phyloP scores from a whole-genome alignment of 306 rosid species.

The Cucumis hystrix region DNA sequence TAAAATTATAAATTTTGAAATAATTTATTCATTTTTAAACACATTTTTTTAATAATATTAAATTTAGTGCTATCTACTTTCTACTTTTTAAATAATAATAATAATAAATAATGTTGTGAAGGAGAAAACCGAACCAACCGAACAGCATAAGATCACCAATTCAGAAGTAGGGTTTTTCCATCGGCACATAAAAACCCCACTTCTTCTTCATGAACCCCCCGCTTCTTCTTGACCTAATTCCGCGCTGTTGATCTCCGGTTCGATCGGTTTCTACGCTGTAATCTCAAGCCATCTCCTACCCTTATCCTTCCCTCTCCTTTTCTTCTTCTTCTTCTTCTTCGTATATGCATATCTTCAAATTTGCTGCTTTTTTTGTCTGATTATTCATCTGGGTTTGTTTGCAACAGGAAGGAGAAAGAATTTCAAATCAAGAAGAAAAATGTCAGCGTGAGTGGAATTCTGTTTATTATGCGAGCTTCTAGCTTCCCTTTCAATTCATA shows the following conservation, averaged over 20 bases:
- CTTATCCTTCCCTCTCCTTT: background rate
- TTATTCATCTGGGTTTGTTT: background rate
- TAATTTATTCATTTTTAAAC: no score
- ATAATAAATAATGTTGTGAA: no score
- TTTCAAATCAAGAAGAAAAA: constrained; percentile 2
- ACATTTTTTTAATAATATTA: no score
- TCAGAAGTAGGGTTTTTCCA: background rate
- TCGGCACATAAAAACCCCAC: background rate
- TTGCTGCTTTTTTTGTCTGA: background rate
- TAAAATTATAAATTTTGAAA: no score
- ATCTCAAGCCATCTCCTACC: background rate
- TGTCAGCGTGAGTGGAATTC: background rate
- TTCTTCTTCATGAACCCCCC: background rate
- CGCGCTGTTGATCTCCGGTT: background rate
- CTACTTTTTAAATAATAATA: no score
- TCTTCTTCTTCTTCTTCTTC: background rate
- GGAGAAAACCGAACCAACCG: background rate
- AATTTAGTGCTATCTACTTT: no score
- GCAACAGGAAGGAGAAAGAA: background rate
- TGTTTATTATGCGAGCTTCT: background rate
- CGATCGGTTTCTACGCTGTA: background rate
- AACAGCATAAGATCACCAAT: background rate
- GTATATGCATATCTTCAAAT: background rate
- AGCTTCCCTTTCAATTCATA: background rate
- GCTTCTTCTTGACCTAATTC: background rate